phyloP scores from a whole-genome alignment of 139 green algal genomes.

The Gonium pectorale region DNA sequence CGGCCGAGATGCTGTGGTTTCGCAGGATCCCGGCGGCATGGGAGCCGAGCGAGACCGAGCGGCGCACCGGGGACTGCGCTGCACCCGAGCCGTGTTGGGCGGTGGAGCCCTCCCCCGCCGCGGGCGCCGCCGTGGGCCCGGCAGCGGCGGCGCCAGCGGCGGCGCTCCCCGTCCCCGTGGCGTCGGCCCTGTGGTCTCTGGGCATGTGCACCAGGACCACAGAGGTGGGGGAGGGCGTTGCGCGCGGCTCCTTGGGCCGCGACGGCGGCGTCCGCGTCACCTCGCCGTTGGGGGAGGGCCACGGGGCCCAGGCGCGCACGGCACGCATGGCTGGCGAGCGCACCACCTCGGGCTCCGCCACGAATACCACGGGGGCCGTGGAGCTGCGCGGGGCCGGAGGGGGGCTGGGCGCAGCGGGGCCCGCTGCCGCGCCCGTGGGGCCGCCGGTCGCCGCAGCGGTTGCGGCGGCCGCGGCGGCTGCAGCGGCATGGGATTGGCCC shows the following conservation, averaged over 20 bases:
- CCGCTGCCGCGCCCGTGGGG: not conserved
- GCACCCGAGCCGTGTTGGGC: too few species aligned
- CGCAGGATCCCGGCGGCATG: too few species aligned
- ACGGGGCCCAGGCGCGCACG: not conserved
- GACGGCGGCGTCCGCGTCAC: not conserved
- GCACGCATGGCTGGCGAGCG: not conserved
- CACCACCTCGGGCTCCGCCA: not conserved
- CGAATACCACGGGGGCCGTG: slow-evolving; percentile 1
- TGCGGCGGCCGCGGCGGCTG: not conserved
- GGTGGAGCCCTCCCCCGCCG: not conserved
- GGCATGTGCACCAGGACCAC: slow-evolving; percentile 33
- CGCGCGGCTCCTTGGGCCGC: not conserved
- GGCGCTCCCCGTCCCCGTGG: not conserved
- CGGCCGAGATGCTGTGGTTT: too few species aligned
- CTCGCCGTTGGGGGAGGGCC: not conserved
- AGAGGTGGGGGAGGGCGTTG: not conserved
- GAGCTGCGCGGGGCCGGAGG: not conserved
- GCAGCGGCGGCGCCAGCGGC: not conserved
- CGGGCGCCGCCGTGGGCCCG: not conserved
- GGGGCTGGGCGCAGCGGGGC: not conserved
- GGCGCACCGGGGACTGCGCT: too few species aligned
- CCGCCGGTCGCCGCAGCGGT: not conserved
- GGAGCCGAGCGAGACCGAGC: too few species aligned
- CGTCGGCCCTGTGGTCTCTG: not conserved
- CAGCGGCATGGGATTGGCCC: too few species aligned